Evolutionary conservation across 2,329 filamentous ascomycete species (phyloP).

Genomic region (Ascochyta rabiei): DNA sequence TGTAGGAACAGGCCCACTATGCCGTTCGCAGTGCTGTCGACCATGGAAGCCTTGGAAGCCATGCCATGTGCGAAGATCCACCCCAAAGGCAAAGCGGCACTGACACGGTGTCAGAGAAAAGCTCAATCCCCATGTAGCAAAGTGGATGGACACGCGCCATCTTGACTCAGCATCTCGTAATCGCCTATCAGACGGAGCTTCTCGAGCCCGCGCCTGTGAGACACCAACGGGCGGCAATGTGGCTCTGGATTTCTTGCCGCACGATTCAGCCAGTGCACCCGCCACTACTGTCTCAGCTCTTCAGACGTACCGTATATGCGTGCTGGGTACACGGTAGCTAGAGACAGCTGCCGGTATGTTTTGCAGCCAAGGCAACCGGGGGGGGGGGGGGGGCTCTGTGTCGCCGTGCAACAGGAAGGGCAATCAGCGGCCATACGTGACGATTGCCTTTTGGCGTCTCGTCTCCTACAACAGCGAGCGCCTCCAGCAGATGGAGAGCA

Average conservation of each 20-base stretch:
- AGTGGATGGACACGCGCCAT: conserved; percentile 9
- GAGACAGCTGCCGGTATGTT: conserved; percentile 15
- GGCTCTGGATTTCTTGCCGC: conserved; percentile 29
- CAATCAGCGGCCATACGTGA: conserved; percentile 23
- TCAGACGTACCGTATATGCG: neutral
- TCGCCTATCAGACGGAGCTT: conserved; percentile 31
- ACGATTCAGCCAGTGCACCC: conserved; percentile 28
- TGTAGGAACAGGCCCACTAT: conserved; percentile 7
- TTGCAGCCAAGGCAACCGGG: conserved; percentile 17
- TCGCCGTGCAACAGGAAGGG: conserved; percentile 10
- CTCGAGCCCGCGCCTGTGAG: conserved; percentile 27
- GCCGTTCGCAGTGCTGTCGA: conserved; percentile 12
- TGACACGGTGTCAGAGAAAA: neutral
- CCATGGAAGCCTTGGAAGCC: conserved; percentile 7
- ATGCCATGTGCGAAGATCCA: conserved; percentile 7
- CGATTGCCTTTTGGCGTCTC: conserved; percentile 13
- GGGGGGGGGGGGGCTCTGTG: conserved; percentile 28
- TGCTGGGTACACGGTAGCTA: no score
- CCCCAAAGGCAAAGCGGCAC: conserved; percentile 1
- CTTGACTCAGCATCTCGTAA: conserved; percentile 8
- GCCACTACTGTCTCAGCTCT: conserved; percentile 23
- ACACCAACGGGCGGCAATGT: conserved; percentile 33
- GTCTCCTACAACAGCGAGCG: conserved; percentile 22
- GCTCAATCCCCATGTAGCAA: neutral
- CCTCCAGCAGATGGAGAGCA: conserved; percentile 18